Conservation (phyloP, 2,329 filamentous ascomycete genomes). For the Trichoderma guizhouense region DNA sequence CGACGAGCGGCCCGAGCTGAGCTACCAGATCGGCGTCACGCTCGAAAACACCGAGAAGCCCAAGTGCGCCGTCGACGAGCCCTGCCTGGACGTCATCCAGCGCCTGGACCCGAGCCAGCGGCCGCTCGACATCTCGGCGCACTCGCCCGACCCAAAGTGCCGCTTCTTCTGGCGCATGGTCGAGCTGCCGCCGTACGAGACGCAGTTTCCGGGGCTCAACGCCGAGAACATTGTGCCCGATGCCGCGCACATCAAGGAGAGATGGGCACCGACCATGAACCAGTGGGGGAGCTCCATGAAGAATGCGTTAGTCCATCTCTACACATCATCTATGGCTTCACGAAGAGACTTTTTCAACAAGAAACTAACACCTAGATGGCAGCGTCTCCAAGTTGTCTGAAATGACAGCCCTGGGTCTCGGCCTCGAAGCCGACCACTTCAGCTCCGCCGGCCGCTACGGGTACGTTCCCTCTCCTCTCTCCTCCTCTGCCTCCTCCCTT, state of each 20-base stretch:
- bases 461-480: slow-evolving; percentile 29
- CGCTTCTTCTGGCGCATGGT: slow-evolving; percentile 63
- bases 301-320: slow-evolving; percentile 42
- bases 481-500: background rate
- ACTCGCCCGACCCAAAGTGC: slow-evolving; percentile 59
- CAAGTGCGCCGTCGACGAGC: slow-evolving; percentile 60
- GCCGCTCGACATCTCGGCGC: slow-evolving; percentile 55
- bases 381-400: slow-evolving; percentile 56
- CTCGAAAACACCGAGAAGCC: slow-evolving; percentile 62
- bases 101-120: slow-evolving; percentile 53
- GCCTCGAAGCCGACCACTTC: slow-evolving; percentile 51
- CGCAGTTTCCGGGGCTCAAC: slow-evolving; percentile 54
- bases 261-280: slow-evolving; percentile 55
- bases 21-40: slow-evolving; percentile 60
- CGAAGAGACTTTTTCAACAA: background rate
- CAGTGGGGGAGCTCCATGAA: slow-evolving; percentile 60
- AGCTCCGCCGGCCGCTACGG: slow-evolving; percentile 54
- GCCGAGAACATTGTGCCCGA: slow-evolving; percentile 53
- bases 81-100: slow-evolving; percentile 55
- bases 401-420: slow-evolving; percentile 57
- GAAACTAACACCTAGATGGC: background rate
- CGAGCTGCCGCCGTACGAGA: slow-evolving; percentile 51
- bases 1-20: slow-evolving; percentile 56
- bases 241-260: slow-evolving; percentile 44
- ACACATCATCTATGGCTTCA: background rate